Evolutionary conservation across 805 yeast genomes (phyloP).

Genomic region (Candida sithepensis): DNA sequence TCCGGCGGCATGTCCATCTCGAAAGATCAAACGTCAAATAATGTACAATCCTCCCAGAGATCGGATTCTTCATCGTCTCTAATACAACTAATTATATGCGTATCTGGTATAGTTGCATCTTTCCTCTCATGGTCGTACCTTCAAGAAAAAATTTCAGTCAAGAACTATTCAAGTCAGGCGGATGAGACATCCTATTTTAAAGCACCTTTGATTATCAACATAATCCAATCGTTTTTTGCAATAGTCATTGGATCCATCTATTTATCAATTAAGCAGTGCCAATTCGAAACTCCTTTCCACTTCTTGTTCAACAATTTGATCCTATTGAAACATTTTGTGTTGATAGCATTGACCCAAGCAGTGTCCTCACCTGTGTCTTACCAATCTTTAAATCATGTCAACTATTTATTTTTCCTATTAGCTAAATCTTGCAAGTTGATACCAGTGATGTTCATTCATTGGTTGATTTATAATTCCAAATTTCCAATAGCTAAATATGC

Average conservation of each 20-base stretch:
- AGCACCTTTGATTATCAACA: slow-evolving; percentile 75
- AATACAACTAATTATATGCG: slow-evolving; percentile 29
- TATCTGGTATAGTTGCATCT: slow-evolving; percentile 74
- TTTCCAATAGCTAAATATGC: slow-evolving; percentile 75
- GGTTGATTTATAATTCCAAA: slow-evolving; percentile 59
- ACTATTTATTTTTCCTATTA: slow-evolving; percentile 75
- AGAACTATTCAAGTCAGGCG: slow-evolving; percentile 53
- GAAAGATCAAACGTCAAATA: no score
- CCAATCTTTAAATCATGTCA: slow-evolving; percentile 75
- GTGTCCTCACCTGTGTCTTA: slow-evolving; percentile 82
- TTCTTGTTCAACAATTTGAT: slow-evolving; percentile 33
- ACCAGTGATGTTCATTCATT: slow-evolving; percentile 89
- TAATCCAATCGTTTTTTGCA: slow-evolving; percentile 73
- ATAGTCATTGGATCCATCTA: slow-evolving; percentile 63
- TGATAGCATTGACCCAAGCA: slow-evolving; percentile 72
- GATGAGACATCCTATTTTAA: slow-evolving; percentile 39
- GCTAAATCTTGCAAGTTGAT: slow-evolving; percentile 92
- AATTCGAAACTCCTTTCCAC: slow-evolving; percentile 29
- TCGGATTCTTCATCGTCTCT: slow-evolving; percentile 1
- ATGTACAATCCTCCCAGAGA: no score
- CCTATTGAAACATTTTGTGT: slow-evolving; percentile 35
- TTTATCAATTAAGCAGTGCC: slow-evolving; percentile 34
- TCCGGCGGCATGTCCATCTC: no score
- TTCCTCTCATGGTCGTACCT: slow-evolving; percentile 89
- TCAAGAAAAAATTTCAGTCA: slow-evolving; percentile 82